These are phyloP conservation scores for Pythium oligandrum DNA, from an alignment of 352 stramenopile genomes.

Conservation along the genomic window DNA sequence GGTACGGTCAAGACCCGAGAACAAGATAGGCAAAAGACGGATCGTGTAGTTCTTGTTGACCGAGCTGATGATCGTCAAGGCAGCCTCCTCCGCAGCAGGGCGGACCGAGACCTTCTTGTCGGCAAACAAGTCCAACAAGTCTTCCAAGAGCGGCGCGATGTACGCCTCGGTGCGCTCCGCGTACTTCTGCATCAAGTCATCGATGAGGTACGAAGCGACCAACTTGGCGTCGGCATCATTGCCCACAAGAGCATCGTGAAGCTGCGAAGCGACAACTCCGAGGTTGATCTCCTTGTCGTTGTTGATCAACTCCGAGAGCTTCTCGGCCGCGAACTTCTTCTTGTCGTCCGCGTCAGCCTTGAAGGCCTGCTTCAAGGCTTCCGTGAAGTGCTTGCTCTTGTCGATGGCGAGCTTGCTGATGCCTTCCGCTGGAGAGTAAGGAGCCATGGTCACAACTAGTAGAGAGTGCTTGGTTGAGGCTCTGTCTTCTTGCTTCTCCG, in stretches of 20 bases:
- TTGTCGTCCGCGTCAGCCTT: slow-evolving; percentile 46
- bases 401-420: slow-evolving; percentile 84
- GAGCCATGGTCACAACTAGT: slow-evolving; percentile 50
- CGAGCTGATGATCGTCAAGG: slow-evolving; percentile 76
- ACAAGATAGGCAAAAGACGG: slow-evolving; percentile 88
- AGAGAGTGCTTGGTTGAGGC: slow-evolving; percentile 16
- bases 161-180: slow-evolving; percentile 76
- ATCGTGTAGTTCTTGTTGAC: slow-evolving; percentile 87
- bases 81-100: slow-evolving; percentile 60
- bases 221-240: slow-evolving; percentile 62
- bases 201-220: slow-evolving; percentile 68
- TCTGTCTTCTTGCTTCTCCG: slow-evolving; percentile 24
- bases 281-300: slow-evolving; percentile 73
- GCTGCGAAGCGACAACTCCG: slow-evolving; percentile 56
- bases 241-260: slow-evolving; percentile 55
- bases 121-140: slow-evolving; percentile 74
- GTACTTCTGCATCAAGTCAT: slow-evolving; percentile 86
- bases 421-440: slow-evolving; percentile 74
- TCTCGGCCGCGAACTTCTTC: slow-evolving; percentile 80
- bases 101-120: slow-evolving; percentile 83
- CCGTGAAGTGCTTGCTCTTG: slow-evolving; percentile 89
- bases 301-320: slow-evolving; percentile 77
- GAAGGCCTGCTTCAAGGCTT: slow-evolving; percentile 76
- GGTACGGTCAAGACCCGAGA: slow-evolving; percentile 79
- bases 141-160: slow-evolving; percentile 54